These are phyloP conservation scores for Fusarium caatingaense DNA, from an alignment of 2,329 filamentous ascomycete genomes.

Conservation along the genomic window DNA sequence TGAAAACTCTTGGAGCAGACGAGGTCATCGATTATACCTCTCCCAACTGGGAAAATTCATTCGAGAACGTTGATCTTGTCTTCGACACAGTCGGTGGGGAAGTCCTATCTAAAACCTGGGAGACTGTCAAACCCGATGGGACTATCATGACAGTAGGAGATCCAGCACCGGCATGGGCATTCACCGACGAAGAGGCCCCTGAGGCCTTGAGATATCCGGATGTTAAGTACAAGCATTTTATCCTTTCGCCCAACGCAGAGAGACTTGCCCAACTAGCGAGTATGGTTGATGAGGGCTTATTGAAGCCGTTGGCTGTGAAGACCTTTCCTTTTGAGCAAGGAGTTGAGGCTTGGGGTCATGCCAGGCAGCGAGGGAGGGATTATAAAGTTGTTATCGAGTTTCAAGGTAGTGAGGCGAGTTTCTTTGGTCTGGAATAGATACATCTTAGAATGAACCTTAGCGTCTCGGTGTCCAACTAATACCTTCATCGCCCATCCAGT, in stretches of 20 bases:
- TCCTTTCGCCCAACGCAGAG: background rate
- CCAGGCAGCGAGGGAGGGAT: constrained; percentile 3
- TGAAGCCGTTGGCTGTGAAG: constrained; percentile 14
- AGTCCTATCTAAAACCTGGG: constrained; percentile 47
- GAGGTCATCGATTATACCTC: constrained; percentile 46
- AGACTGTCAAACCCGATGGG: constrained; percentile 46
- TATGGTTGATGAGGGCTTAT: background rate
- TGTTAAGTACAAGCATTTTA: constrained; percentile 48
- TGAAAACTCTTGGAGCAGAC: constrained; percentile 40
- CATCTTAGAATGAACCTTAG: rapidly evolving
- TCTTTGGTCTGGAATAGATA: rapidly evolving
- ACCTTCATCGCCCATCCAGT: background rate
- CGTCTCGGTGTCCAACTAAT: background rate
- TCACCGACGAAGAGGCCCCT: constrained; percentile 25
- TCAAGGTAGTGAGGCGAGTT: background rate
- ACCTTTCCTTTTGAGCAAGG: background rate
- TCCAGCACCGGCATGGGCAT: constrained; percentile 50
- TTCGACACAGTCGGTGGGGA: constrained; percentile 23
- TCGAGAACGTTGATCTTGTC: background rate
- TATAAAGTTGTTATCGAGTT: constrained; percentile 17
- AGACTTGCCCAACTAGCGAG: background rate
- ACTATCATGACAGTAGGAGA: constrained; percentile 52
- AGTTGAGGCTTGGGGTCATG: constrained; percentile 11
- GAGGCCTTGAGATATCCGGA: constrained; percentile 35
- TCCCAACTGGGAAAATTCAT: constrained; percentile 35